Evolutionary conservation across 352 stramenopile species (phyloP), one percentile per base, ranked within the genome.

Genomic region (Pythium diclinum): DNA sequence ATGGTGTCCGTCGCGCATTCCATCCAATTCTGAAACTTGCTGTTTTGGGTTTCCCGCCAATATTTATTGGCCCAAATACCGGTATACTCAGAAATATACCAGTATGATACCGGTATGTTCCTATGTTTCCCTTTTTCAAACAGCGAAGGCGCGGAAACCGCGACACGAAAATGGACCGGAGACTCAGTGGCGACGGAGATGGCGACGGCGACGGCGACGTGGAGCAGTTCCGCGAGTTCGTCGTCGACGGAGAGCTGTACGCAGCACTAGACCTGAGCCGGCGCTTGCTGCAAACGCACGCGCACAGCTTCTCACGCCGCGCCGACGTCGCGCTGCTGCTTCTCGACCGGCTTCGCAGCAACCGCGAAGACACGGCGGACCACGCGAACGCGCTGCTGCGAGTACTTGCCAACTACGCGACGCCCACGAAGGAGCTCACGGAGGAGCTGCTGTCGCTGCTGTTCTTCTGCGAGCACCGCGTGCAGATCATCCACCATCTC

Each of bases 401-500:
- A 10, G 69, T 93, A n/a, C 68, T 95, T 17, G 70, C 77, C n/a
- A 88, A 91, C 61, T 78, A 88, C 49, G 80, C 92, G 33, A 33
- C 78, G 19, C 81, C 86, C n/a, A 91, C 83, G 40, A 71, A 76
- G 23, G 75, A 83, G 55, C 68, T 95, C n/a, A 92, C 86, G 6
- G 83, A 90, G 62, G 83, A 92, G 33, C 65, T 86, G 23, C 59
- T 93, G 11, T 75, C 83, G 36, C 66, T 95, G 65, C 69, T 95
- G 21, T 77, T 91, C 28, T 88, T 88, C 56, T 84, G 73, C 23
- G 79, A 91, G 14, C 83, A 92, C 57, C 83, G 83, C 33, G 80
- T 89, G 62, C 71, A 90, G 25, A 67, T 95, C 16, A 89, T 95
- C 36, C 78, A 95, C 68, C 83, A 95, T 60, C 59, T 95, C 49